phyloP scores from a whole-genome alignment of 108 stramenopile genomes.

The Craspedostauros australis region DNA sequence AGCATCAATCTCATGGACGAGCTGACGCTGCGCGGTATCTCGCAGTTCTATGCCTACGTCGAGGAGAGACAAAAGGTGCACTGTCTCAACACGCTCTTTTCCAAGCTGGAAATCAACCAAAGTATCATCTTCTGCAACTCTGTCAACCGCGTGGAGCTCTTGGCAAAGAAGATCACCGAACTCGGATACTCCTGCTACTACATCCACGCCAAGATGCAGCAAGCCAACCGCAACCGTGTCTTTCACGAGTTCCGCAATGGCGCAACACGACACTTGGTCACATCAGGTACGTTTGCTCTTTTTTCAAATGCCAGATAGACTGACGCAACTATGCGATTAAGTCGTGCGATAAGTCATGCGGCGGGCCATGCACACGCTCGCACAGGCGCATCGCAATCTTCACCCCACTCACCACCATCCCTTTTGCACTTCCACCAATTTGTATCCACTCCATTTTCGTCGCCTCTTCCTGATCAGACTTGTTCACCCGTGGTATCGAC shows the following conservation, averaged over 20 bases:
- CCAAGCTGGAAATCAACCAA: slow-evolving; percentile 97
- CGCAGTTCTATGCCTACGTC: slow-evolving; percentile 98
- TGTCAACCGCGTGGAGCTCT: slow-evolving; percentile 96
- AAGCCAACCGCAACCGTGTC: slow-evolving; percentile 95
- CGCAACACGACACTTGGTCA: slow-evolving; percentile 96
- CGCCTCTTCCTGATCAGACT: slow-evolving; percentile 50
- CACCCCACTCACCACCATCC: not conserved
- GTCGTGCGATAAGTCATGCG: too few relatives aligned
- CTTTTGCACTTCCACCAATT: not conserved
- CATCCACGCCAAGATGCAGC: slow-evolving; percentile 99
- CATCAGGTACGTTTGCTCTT: slow-evolving; percentile 43
- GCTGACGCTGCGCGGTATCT: slow-evolving; percentile 96
- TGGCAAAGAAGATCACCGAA: slow-evolving; percentile 98
- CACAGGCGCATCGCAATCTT: not conserved
- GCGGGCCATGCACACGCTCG: not conserved
- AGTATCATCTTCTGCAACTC: slow-evolving; percentile 99
- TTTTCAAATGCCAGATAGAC: not conserved
- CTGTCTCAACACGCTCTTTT: slow-evolving; percentile 98
- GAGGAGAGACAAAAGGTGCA: slow-evolving; percentile 98
- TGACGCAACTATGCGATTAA: not conserved
- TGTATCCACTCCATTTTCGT: not conserved
- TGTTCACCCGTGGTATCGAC: slow-evolving; percentile 99
- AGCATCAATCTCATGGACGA: slow-evolving; percentile 99
- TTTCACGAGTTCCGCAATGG: slow-evolving; percentile 99
- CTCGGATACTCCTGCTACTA: slow-evolving; percentile 99